Conservation (phyloP, 2,329 filamentous ascomycete species). For the Camillea tinctor region DNA sequence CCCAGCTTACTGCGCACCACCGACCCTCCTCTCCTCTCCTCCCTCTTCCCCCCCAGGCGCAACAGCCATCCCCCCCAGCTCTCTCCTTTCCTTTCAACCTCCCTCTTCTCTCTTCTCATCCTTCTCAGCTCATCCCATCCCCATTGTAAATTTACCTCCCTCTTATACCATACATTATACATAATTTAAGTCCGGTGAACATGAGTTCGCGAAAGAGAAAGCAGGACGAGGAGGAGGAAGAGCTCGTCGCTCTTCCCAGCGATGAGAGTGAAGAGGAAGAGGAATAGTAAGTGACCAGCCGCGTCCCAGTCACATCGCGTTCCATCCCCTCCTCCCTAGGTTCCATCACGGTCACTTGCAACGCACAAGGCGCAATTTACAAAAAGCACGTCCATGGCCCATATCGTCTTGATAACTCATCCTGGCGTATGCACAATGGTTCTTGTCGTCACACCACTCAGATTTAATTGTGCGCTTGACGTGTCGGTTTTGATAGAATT, state of each 20-base stretch:
- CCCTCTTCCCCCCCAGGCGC: constrained; percentile 26
- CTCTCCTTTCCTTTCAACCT: constrained; percentile 22
- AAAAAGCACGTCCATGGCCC: constrained; percentile 14
- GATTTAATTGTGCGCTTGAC: background rate
- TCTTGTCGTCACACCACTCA: constrained; percentile 6
- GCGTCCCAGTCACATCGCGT: background rate
- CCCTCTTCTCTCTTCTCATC: constrained; percentile 21
- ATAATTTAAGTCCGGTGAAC: constrained; percentile 12
- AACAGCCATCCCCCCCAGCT: constrained; percentile 27
- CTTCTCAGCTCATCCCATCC: constrained; percentile 11
- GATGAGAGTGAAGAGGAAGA: constrained; percentile 37
- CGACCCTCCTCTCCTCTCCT: constrained; percentile 11
- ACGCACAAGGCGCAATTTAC: constrained; percentile 8
- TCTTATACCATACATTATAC: constrained; percentile 1
- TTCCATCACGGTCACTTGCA: background rate
- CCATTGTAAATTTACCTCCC: constrained; percentile 10
- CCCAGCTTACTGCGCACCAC: constrained; percentile 2
- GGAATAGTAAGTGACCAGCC: constrained; percentile 31
- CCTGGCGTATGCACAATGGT: constrained; percentile 7
- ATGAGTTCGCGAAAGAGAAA: constrained; percentile 36
- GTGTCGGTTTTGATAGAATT: background rate
- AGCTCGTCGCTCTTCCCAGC: constrained; percentile 36
- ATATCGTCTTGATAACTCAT: constrained; percentile 12
- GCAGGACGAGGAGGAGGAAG: constrained; percentile 31
- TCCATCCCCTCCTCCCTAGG: background rate